A percentile compares a stretch with the other conserved stretches of the same genome.
These are phyloP conservation scores for Sporothrix mexicana DNA, from an alignment of 2,329 filamentous ascomycete genomes.

Conservation along the genomic window DNA sequence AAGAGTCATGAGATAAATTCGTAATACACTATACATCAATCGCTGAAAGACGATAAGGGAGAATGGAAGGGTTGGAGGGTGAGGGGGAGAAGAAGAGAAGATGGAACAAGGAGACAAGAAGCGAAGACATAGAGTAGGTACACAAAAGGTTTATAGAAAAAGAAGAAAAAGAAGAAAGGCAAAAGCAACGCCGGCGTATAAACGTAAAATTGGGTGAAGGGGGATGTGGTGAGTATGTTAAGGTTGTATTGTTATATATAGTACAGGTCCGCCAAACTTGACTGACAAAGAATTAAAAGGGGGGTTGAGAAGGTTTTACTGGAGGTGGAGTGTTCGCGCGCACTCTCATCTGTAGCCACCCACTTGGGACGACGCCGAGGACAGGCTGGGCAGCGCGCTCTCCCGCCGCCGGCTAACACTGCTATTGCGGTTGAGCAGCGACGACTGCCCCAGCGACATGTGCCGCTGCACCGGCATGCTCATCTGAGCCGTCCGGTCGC, in stretches of 20 bases:
- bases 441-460: slow-evolving; percentile 52
- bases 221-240: background rate
- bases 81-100: slow-evolving; percentile 1
- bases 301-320: background rate
- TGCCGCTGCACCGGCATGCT: slow-evolving; percentile 48
- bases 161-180: background rate
- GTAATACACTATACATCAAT: slow-evolving; percentile 34
- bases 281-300: slow-evolving; percentile 16
- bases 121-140: background rate
- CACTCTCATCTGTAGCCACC: slow-evolving; percentile 53
- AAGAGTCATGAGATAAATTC: slow-evolving; percentile 31
- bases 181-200: slow-evolving; percentile 25
- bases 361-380: slow-evolving; percentile 49
- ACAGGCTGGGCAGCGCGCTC: slow-evolving; percentile 49
- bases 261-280: slow-evolving; percentile 19
- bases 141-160: slow-evolving; percentile 16
- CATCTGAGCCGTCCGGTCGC: slow-evolving; percentile 33
- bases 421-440: slow-evolving; percentile 51
- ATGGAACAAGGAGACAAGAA: background rate
- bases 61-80: background rate
- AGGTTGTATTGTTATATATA: slow-evolving; percentile 1
- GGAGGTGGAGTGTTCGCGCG: background rate
- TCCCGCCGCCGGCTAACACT: slow-evolving; percentile 53
- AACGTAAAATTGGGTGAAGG: background rate
- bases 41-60: slow-evolving; percentile 14